A percentile compares a stretch with the other conserved stretches of the same genome.
phyloP scores from a whole-genome alignment of 2,329 filamentous ascomycete genomes.

The Ophiostoma montium region DNA sequence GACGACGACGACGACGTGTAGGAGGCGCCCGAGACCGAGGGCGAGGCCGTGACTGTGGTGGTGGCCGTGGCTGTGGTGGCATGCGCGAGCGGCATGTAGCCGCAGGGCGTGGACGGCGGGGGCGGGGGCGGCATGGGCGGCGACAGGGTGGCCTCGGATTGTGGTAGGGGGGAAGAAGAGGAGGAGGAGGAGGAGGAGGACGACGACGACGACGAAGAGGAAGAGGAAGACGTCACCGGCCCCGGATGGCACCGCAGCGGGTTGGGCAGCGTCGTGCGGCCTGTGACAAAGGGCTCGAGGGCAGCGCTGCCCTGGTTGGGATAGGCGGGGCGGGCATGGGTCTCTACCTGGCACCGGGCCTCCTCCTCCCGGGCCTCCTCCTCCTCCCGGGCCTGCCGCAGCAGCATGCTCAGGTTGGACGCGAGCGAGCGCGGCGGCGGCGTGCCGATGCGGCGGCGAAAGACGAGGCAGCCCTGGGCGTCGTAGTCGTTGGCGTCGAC shows the following conservation, averaged over 20 bases:
- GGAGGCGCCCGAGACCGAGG: background rate
- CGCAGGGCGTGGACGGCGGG: conserved; percentile 2
- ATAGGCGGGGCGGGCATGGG: no score
- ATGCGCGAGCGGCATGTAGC: background rate
- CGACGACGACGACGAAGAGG: no score
- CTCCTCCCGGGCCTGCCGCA: conserved; percentile 1
- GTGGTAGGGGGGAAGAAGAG: no score
- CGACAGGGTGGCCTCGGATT: background rate
- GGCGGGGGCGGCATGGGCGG: background rate
- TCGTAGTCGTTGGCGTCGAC: background rate
- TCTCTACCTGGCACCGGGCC: background rate
- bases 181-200: no score
- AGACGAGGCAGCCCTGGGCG: background rate
- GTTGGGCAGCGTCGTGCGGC: background rate
- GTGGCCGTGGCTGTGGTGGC: background rate
- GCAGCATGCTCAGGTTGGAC: conserved; percentile 3
- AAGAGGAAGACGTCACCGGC: background rate
- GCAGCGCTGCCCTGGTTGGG: background rate
- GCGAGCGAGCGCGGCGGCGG: conserved; percentile 1
- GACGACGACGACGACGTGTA: background rate
- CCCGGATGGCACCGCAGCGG: conserved; percentile 8
- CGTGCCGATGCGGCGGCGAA: background rate
- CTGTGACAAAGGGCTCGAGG: background rate
- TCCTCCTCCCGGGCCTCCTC: no score
- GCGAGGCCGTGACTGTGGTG: background rate